Conservation (phyloP, 208 protist species). For the Wallacemonas rigidus region DNA sequence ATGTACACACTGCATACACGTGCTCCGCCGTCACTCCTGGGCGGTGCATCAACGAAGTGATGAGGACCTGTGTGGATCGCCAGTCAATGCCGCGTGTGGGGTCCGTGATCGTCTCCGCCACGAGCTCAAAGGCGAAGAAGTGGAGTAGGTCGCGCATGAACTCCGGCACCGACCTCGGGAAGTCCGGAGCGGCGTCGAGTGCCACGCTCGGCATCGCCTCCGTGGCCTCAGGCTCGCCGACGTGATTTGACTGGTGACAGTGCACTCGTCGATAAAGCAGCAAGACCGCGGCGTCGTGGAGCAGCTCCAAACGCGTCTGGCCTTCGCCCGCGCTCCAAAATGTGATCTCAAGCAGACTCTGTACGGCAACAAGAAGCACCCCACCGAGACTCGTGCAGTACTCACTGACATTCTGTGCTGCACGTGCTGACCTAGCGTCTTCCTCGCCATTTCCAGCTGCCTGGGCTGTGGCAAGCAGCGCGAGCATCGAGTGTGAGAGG, state of each 20-base stretch:
- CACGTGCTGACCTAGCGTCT: background rate
- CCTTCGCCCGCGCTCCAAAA: background rate
- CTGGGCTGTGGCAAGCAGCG: slow-evolving; percentile 7
- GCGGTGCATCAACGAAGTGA: too few relatives aligned
- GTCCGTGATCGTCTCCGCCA: background rate
- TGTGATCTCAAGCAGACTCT: slow-evolving; percentile 21
- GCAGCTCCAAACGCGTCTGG: slow-evolving; percentile 22
- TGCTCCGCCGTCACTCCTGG: too few relatives aligned
- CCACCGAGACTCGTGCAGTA: too few relatives aligned
- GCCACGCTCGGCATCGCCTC: too few relatives aligned
- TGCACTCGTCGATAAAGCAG: slow-evolving; percentile 1
- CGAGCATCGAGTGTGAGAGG: slow-evolving; percentile 15
- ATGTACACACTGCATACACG: too few relatives aligned
- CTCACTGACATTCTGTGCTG: too few relatives aligned
- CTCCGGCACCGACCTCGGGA: background rate
- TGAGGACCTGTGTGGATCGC: too few relatives aligned
- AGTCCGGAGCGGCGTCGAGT: too few relatives aligned
- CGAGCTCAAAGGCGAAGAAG: background rate
- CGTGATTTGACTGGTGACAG: background rate
- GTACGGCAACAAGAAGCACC: slow-evolving; percentile 14
- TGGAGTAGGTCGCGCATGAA: slow-evolving; percentile 5
- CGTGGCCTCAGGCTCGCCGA: too few relatives aligned
- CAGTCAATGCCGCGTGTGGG: too few relatives aligned
- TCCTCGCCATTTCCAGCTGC: background rate
- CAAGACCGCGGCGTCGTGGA: slow-evolving; percentile 11